Conservation (phyloP, 2,329 filamentous ascomycete genomes). For the Eurotiales sp. region DNA sequence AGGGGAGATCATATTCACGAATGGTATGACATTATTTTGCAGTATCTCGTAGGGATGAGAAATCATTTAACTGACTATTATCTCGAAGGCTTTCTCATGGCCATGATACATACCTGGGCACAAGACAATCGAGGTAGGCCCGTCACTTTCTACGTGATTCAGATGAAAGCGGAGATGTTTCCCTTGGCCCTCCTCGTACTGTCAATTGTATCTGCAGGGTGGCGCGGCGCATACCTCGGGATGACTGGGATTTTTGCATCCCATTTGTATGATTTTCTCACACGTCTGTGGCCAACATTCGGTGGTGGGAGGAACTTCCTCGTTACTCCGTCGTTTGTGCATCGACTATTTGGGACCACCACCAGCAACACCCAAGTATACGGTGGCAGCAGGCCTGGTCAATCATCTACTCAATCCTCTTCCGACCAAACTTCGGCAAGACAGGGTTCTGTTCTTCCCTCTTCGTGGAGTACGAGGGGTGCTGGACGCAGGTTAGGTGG, state of each 20-base stretch:
- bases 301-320: slow-evolving; percentile 77
- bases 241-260: slow-evolving; percentile 78
- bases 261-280: slow-evolving; percentile 87
- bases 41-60: slow-evolving; percentile 27
- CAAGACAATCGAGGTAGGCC: slow-evolving; percentile 79
- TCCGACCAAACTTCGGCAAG: slow-evolving; percentile 6
- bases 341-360: slow-evolving; percentile 57
- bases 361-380: background rate
- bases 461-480: slow-evolving; percentile 13
- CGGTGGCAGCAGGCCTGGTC: background rate
- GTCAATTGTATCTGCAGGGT: slow-evolving; percentile 66
- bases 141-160: slow-evolving; percentile 76
- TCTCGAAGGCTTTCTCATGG: slow-evolving; percentile 66
- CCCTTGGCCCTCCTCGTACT: slow-evolving; percentile 76
- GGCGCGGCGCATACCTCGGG: slow-evolving; percentile 57
- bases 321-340: slow-evolving; percentile 68
- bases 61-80: slow-evolving; percentile 2
- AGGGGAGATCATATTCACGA: slow-evolving; percentile 31
- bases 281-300: slow-evolving; percentile 81
- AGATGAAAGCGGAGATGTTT: slow-evolving; percentile 74
- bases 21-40: slow-evolving; percentile 15
- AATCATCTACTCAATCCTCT: background rate
- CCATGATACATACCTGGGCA: slow-evolving; percentile 76
- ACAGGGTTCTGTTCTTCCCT: background rate
- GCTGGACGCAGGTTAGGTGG: slow-evolving; percentile 13